Percentiles rank a stretch among this genome's conserved stretches.
Conservation (phyloP, 768 basidiomycete species). For the Suillus americanus region DNA sequence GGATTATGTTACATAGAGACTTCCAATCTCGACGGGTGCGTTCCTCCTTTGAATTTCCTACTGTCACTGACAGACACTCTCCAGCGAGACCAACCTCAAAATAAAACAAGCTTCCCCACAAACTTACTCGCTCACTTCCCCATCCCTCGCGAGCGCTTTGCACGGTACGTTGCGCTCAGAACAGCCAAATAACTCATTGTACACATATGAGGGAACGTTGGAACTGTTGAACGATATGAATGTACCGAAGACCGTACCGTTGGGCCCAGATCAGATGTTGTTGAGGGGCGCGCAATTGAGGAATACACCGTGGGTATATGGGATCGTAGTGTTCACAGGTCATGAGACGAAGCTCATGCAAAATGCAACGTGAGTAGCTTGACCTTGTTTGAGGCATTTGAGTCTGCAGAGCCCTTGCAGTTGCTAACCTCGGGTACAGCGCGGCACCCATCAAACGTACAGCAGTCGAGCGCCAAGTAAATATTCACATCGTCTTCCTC, state of each 20-base stretch:
- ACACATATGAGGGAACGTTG: slow-evolving; percentile 89
- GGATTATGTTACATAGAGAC: slow-evolving; percentile 98
- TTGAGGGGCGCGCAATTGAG: slow-evolving; percentile 93
- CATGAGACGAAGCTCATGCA: slow-evolving; percentile 99
- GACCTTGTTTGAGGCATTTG: not conserved
- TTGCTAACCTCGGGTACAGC: slow-evolving; percentile 38
- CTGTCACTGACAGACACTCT: not conserved
- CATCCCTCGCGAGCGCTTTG: slow-evolving; percentile 67
- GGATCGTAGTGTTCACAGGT: slow-evolving; percentile 90
- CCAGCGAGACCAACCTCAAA: slow-evolving; percentile 95
- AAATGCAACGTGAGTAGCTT: slow-evolving; percentile 83
- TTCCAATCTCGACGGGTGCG: slow-evolving; percentile 93
- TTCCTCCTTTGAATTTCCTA: not conserved
- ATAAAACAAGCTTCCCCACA: slow-evolving; percentile 94
- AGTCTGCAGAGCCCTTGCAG: not conserved
- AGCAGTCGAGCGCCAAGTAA: slow-evolving; percentile 94
- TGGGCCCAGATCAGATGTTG: slow-evolving; percentile 94
- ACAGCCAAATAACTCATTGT: slow-evolving; percentile 96
- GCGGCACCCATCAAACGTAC: slow-evolving; percentile 97
- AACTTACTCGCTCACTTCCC: slow-evolving; percentile 76
- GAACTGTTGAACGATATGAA: slow-evolving; percentile 58
- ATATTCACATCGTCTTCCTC: slow-evolving; percentile 92
- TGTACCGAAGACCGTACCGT: slow-evolving; percentile 76
- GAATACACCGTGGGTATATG: slow-evolving; percentile 97
- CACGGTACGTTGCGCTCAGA: slow-evolving; percentile 89